Conservation (phyloP, 768 basidiomycete species). For the Hygrophorus russula region DNA sequence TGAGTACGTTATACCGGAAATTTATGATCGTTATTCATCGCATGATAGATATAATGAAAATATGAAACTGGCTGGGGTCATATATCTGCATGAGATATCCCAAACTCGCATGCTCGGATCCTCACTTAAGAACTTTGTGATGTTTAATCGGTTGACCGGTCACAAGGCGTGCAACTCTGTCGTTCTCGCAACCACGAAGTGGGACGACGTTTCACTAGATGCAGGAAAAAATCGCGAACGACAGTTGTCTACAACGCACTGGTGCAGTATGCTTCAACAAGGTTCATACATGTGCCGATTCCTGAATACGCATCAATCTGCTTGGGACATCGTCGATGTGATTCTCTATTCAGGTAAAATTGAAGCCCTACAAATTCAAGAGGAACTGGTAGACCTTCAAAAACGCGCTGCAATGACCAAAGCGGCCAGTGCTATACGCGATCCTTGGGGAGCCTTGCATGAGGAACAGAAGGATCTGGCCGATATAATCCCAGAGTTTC, state of each 20-base stretch:
- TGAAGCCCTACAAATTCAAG: no score
- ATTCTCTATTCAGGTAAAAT: background rate
- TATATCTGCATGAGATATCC: no score
- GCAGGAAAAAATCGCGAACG: conserved; percentile 3
- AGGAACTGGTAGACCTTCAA: no score
- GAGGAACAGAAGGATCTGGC: conserved; percentile 15
- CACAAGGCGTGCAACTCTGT: conserved; percentile 33
- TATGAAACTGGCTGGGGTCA: conserved; percentile 18
- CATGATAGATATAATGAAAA: conserved; percentile 14
- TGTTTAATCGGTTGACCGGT: conserved; percentile 39
- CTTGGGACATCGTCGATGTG: conserved; percentile 1
- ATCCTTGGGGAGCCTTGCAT: conserved; percentile 15
- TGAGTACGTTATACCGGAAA: conserved; percentile 3
- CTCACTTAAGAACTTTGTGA: conserved; percentile 31
- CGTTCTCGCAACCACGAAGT: conserved; percentile 38
- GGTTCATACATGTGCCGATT: conserved; percentile 2
- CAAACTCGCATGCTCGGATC: conserved; percentile 31
- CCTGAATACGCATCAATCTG: no score
- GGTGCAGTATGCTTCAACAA: conserved; percentile 4
- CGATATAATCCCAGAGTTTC: no score
- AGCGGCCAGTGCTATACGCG: conserved; percentile 17
- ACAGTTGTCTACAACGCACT: conserved; percentile 3
- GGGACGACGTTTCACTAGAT: conserved; percentile 22
- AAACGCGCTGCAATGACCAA: no score
- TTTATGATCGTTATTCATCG: background rate